These are phyloP conservation scores for Botrytis sinoallii DNA, from an alignment of 2,329 filamentous ascomycete genomes.

Conservation along the genomic window DNA sequence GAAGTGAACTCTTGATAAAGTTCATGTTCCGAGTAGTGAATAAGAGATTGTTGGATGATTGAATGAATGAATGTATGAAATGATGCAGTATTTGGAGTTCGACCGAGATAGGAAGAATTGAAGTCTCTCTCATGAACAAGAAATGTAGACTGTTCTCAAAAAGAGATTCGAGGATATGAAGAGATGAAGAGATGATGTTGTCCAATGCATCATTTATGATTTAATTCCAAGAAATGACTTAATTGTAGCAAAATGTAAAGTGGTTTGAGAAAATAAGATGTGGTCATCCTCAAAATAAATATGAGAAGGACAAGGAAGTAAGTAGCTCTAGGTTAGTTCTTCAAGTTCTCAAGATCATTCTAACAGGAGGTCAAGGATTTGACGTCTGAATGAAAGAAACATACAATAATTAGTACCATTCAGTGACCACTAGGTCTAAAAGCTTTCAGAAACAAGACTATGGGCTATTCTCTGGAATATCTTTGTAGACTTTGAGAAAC, in stretches of 20 bases:
- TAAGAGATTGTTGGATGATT: neutral
- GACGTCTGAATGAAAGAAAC: neutral
- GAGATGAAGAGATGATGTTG: too few species aligned
- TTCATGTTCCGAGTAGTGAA: neutral
- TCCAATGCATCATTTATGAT: too few species aligned
- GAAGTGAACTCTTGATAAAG: neutral
- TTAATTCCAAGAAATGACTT: neutral
- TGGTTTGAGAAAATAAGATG: neutral
- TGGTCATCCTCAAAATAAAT: neutral
- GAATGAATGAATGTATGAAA: neutral
- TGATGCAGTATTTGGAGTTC: neutral
- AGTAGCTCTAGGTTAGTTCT: accelerated
- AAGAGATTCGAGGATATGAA: too few species aligned
- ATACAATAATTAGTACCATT: too few species aligned
- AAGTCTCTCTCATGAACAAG: neutral
- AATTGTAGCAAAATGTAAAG: too few species aligned
- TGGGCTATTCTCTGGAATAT: accelerated
- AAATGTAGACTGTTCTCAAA: neutral
- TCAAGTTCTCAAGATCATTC: too few species aligned
- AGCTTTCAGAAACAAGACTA: neutral
- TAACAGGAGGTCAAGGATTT: neutral
- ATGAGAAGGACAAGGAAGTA: neutral
- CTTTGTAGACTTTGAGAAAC: neutral
- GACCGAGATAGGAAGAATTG: neutral
- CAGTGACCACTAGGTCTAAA: neutral